Percentiles rank a stretch among this genome's conserved stretches.
Evolutionary conservation across 495 filamentous ascomycete species (phyloP).

Genomic region (Evansstolkia leycettana): DNA sequence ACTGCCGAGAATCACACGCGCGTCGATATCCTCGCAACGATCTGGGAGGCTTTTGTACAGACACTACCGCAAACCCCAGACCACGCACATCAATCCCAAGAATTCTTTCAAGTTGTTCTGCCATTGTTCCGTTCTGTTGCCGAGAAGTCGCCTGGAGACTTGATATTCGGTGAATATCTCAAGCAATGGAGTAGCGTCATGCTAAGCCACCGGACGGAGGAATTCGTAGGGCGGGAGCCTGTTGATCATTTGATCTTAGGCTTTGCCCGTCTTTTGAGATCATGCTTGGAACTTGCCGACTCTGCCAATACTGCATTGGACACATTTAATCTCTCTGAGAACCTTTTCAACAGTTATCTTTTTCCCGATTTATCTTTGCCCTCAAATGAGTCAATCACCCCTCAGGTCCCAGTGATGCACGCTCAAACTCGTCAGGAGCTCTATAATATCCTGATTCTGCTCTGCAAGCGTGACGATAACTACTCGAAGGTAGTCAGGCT

Average conservation of each 20-base stretch:
- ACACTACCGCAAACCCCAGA: conserved; percentile 34
- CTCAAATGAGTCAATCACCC: conserved; percentile 9
- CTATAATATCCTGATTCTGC: conserved; percentile 45
- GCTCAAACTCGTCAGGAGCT: conserved; percentile 47
- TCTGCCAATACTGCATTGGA: conserved; percentile 29
- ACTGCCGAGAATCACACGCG: conserved; percentile 13
- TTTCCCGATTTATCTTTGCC: conserved; percentile 46
- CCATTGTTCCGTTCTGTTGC: conserved; percentile 43
- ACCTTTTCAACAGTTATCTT: conserved; percentile 54
- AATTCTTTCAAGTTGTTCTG: conserved; percentile 44
- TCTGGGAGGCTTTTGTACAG: conserved; percentile 41
- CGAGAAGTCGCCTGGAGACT: conserved; percentile 31
- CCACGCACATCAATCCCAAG: conserved; percentile 33
- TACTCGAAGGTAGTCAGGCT: conserved; percentile 39
- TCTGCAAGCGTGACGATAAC: conserved; percentile 44
- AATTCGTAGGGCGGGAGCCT: conserved; percentile 40
- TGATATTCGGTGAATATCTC: conserved; percentile 41
- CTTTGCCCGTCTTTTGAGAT: conserved; percentile 32
- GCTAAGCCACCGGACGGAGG: conserved; percentile 37
- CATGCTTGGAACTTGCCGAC: conserved; percentile 37
- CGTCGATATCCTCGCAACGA: conserved; percentile 30
- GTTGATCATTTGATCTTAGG: conserved; percentile 37
- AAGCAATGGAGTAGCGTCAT: conserved; percentile 42
- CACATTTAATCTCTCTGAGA: conserved; percentile 39
- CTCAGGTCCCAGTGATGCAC: conserved; percentile 39